phyloP scores from a whole-genome alignment of 1,139 yeast genomes.

The Yamadazyma spencermartinsiae region DNA sequence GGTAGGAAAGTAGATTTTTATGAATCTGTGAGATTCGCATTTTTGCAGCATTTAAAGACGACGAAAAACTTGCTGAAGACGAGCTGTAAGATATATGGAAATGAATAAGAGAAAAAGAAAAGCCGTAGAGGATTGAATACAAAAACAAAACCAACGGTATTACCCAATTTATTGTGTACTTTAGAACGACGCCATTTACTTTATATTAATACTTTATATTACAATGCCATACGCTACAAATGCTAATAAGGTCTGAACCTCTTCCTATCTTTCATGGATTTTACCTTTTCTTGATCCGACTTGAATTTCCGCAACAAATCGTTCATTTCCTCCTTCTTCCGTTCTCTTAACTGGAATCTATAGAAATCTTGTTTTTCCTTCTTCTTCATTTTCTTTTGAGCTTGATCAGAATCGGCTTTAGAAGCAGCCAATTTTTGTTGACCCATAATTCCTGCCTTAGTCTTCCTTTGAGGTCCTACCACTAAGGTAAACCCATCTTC shows the following conservation, averaged over 20 bases:
- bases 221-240: not conserved
- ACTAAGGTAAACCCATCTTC: slow-evolving; percentile 94
- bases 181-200: slow-evolving; percentile 3
- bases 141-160: too few species aligned
- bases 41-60: too few species aligned
- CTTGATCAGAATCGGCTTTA: slow-evolving; percentile 45
- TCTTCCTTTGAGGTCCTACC: slow-evolving; percentile 82
- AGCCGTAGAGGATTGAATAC: too few species aligned
- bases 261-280: slow-evolving; percentile 74
- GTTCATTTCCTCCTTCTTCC: slow-evolving; percentile 90
- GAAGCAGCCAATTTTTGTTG: slow-evolving; percentile 45
- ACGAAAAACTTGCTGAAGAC: too few species aligned
- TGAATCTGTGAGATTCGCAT: too few species aligned
- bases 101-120: too few species aligned
- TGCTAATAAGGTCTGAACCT: slow-evolving; percentile 77
- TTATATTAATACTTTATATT: slow-evolving; percentile 4
- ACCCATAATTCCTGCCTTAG: slow-evolving; percentile 67
- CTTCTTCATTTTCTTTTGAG: slow-evolving; percentile 58
- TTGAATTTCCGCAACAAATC: slow-evolving; percentile 80
- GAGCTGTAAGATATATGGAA: too few species aligned
- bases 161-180: too few species aligned
- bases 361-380: slow-evolving; percentile 91
- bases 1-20: too few species aligned
- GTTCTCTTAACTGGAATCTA: slow-evolving; percentile 92
- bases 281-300: slow-evolving; percentile 85